These are phyloP conservation scores for Holtermanniella nyarrowii DNA, from an alignment of 768 basidiomycete species.

Conservation along the genomic window DNA sequence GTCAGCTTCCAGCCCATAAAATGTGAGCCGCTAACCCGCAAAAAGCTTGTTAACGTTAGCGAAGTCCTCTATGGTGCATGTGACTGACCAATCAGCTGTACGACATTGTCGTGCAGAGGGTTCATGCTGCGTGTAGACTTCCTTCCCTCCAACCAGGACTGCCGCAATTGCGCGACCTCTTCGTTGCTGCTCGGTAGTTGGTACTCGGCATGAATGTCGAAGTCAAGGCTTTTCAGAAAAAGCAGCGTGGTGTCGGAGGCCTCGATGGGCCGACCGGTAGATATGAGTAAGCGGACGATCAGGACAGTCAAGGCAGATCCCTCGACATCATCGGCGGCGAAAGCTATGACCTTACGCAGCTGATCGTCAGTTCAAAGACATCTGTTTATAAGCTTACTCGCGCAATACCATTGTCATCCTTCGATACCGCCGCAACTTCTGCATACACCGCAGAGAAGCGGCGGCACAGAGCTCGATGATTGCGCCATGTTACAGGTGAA, in stretches of 20 bases:
- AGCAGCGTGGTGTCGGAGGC: background rate
- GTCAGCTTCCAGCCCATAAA: background rate
- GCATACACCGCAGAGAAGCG: slow-evolving; percentile 1
- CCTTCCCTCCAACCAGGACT: no score
- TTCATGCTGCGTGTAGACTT: no score
- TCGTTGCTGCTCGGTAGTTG: no score
- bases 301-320: background rate
- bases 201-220: slow-evolving; percentile 7
- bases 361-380: no score
- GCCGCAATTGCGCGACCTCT: no score
- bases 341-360: background rate
- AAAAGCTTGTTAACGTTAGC: no score
- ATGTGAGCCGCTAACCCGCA: slow-evolving; percentile 9
- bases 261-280: background rate
- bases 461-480: slow-evolving; percentile 1
- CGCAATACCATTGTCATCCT: no score
- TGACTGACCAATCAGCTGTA: no score
- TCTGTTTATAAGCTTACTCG: no score
- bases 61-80: no score
- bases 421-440: background rate
- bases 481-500: background rate
- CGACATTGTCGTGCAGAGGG: no score
- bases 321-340: background rate
- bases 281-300: slow-evolving; percentile 3
- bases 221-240: background rate